Percentiles rank a stretch among this genome's conserved stretches.
phyloP scores from a whole-genome alignment of 2,329 filamentous ascomycete genomes.

The Apiospora kogelbergensis region DNA sequence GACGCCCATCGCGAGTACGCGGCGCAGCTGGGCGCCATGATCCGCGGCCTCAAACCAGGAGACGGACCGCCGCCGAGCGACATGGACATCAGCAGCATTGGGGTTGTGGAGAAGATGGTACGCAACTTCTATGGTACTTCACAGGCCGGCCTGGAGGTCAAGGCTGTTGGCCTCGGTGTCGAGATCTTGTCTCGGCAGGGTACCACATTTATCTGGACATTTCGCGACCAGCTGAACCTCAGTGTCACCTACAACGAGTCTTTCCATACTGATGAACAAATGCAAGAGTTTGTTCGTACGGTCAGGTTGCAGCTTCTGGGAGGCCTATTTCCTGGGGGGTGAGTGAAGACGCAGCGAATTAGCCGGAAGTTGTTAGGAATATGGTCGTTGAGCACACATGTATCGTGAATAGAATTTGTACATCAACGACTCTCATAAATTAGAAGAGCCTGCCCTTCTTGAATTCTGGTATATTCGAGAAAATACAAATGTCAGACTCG shows the following conservation, averaged over 20 bases:
- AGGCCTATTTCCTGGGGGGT: conserved; percentile 4
- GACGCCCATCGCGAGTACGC: conserved; percentile 29
- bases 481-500: not conserved
- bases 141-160: conserved; percentile 14
- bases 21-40: conserved; percentile 20
- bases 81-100: conserved; percentile 30
- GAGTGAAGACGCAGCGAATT: not conserved
- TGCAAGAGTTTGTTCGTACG: conserved; percentile 23
- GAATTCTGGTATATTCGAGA: no score
- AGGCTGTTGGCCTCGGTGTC: conserved; percentile 28
- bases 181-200: conserved; percentile 31
- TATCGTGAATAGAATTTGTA: not conserved
- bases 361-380: not conserved
- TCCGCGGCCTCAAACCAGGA: conserved; percentile 21
- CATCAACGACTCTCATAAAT: not conserved
- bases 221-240: conserved; percentile 31
- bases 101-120: conserved; percentile 25
- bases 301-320: conserved; percentile 23
- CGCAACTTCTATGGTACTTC: conserved; percentile 23
- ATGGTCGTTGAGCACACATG: not conserved
- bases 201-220: conserved; percentile 32
- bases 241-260: conserved; percentile 33
- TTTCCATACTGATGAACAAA: conserved; percentile 27
- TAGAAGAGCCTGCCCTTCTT: not conserved
- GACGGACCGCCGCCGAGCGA: conserved; percentile 27